phyloP scores from a whole-genome alignment of 306 rosid species.

The Corylus americana region DNA sequence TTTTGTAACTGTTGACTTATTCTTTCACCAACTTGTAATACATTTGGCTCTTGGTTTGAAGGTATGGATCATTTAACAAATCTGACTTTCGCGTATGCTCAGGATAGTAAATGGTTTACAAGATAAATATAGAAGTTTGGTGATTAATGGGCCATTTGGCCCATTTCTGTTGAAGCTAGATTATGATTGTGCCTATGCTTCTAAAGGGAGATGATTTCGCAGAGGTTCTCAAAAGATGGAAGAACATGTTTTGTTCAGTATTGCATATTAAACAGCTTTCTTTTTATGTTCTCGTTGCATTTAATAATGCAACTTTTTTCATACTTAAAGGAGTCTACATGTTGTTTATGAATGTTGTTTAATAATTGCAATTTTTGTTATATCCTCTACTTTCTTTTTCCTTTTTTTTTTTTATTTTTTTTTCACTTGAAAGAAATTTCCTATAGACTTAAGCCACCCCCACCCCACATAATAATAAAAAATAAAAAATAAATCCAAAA shows the following conservation, averaged over 20 bases:
- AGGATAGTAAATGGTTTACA: slow-evolving; percentile 1
- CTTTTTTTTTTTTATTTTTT: too few species aligned
- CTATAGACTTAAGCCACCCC: background rate
- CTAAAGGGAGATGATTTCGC: slow-evolving; percentile 18
- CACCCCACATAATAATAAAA: background rate
- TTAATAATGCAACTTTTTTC: background rate
- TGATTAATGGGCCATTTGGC: slow-evolving; percentile 17
- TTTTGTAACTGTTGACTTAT: background rate
- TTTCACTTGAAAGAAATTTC: background rate
- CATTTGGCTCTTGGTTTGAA: slow-evolving; percentile 20
- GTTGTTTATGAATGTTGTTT: background rate
- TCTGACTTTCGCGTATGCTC: slow-evolving; percentile 25
- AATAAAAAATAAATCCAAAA: background rate
- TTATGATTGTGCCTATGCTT: slow-evolving; percentile 10
- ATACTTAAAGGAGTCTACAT: background rate
- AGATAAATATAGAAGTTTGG: slow-evolving; percentile 4
- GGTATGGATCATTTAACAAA: slow-evolving; percentile 17
- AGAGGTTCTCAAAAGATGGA: slow-evolving; percentile 13
- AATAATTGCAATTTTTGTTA: background rate
- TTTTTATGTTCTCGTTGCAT: background rate
- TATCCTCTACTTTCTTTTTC: background rate
- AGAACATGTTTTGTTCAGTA: background rate
- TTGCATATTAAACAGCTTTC: background rate
- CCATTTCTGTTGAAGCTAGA: slow-evolving; percentile 26
- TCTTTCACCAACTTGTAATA: background rate